These are phyloP conservation scores for Plasmodium sp. DNA, from an alignment of 169 alveolate genomes.

Conservation along the genomic window DNA sequence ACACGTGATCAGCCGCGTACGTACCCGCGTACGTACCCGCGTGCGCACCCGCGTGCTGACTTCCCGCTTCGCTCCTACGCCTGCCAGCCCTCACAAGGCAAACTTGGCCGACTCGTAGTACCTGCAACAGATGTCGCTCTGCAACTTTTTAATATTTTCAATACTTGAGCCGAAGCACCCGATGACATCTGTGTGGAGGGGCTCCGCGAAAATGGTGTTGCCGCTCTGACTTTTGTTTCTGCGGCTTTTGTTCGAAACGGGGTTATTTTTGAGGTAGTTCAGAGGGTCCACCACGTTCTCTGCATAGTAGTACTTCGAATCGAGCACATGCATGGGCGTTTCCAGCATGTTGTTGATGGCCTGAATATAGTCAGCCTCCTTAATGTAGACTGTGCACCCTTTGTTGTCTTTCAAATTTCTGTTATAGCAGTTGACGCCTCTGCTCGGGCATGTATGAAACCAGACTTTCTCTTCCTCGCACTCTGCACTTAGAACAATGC, in stretches of 20 bases:
- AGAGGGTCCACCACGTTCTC: constrained; percentile 68
- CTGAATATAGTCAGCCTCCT: constrained; percentile 74
- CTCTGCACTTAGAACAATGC: constrained; percentile 72
- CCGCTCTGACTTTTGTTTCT: constrained; percentile 42
- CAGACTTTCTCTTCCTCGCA: constrained; percentile 76
- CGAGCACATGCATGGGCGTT: constrained; percentile 60
- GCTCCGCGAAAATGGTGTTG: constrained; percentile 32
- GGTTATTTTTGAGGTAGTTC: constrained; percentile 34
- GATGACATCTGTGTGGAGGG: not conserved
- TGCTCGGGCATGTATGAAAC: constrained; percentile 76
- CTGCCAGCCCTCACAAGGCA: not conserved
- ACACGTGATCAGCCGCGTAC: not conserved
- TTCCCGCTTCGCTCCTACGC: not conserved
- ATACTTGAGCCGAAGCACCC: constrained; percentile 13
- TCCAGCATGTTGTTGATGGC: constrained; percentile 55
- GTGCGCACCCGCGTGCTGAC: not conserved
- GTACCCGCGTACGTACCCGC: not conserved
- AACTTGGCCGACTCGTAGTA: constrained; percentile 47
- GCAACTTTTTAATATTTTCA: constrained; percentile 20
- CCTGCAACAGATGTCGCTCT: constrained; percentile 23
- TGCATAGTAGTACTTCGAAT: constrained; percentile 37
- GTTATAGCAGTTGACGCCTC: constrained; percentile 67
- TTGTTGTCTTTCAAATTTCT: constrained; percentile 72
- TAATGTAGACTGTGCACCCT: constrained; percentile 76
- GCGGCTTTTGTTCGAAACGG: constrained; percentile 23